Evolutionary conservation across 2,329 filamentous ascomycete species (phyloP).

Genomic region (Rhinocladiella mackenziei): DNA sequence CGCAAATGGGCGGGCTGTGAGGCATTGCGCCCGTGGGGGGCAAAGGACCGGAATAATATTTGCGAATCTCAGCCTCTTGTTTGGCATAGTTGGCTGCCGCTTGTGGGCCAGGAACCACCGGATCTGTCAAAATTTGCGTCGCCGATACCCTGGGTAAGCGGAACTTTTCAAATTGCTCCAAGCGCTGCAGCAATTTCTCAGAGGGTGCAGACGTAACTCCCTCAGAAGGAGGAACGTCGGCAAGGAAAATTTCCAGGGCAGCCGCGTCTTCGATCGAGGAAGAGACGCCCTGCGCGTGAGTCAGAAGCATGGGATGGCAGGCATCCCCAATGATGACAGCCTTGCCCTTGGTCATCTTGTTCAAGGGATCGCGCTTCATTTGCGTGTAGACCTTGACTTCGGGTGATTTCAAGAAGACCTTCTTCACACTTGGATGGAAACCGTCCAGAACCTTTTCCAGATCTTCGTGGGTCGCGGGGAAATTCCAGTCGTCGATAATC

Average conservation of each 20-base stretch:
- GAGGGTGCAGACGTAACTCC: slow-evolving; percentile 17
- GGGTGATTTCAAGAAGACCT: slow-evolving; percentile 26
- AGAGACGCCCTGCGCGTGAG: slow-evolving; percentile 28
- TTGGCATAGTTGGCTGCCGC: slow-evolving; percentile 26
- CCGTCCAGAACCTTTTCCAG: slow-evolving; percentile 26
- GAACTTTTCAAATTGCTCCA: slow-evolving; percentile 25
- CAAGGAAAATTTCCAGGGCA: slow-evolving; percentile 27
- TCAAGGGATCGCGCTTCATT: slow-evolving; percentile 28
- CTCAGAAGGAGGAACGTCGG: slow-evolving; percentile 17
- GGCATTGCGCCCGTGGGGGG: slow-evolving; percentile 26
- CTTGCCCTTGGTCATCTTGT: slow-evolving; percentile 50
- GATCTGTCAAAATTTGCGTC: slow-evolving; percentile 29
- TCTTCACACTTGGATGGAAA: slow-evolving; percentile 27
- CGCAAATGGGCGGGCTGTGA: slow-evolving; percentile 26
- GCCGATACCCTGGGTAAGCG: slow-evolving; percentile 25
- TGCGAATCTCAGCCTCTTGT: slow-evolving; percentile 26
- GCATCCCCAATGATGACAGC: slow-evolving; percentile 63
- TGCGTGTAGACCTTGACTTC: slow-evolving; percentile 30
- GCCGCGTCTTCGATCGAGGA: slow-evolving; percentile 29
- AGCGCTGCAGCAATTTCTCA: slow-evolving; percentile 21
- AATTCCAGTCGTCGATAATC: slow-evolving; percentile 30
- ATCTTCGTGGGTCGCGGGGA: slow-evolving; percentile 28
- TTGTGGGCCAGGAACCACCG: slow-evolving; percentile 27
- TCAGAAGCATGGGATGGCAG: slow-evolving; percentile 28
- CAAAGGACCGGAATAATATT: slow-evolving; percentile 29